Evolutionary conservation across 306 rosid genomes (phyloP).

Genomic region (Delonix regia): DNA sequence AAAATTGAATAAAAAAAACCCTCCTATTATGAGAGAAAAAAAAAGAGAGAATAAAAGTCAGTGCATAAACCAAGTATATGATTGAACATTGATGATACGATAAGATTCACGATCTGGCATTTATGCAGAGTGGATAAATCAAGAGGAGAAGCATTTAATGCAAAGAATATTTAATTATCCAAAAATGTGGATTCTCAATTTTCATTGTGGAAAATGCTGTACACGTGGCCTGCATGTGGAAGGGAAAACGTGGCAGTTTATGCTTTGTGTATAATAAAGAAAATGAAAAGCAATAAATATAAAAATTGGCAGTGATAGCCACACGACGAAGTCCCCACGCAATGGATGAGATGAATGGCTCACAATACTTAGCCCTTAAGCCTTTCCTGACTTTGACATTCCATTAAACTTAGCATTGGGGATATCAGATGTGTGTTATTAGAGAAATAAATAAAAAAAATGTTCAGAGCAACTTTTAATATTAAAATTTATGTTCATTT

Average conservation of each 20-base stretch:
- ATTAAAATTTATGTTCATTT: too few relatives aligned
- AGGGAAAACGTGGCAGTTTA: slow-evolving; percentile 44
- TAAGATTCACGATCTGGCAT: neutral
- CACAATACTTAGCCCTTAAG: slow-evolving; percentile 45
- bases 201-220: slow-evolving; percentile 26
- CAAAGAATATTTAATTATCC: neutral
- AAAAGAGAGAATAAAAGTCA: neutral
- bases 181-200: neutral
- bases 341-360: slow-evolving; percentile 7
- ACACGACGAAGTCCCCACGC: slow-evolving; percentile 34
- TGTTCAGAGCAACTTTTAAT: too few relatives aligned
- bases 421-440: too few relatives aligned
- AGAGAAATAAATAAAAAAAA: too few relatives aligned
- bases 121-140: neutral
- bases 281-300: neutral
- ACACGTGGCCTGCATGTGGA: slow-evolving; percentile 41
- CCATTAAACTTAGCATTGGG: too few relatives aligned
- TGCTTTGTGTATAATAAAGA: neutral
- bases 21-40: neutral
- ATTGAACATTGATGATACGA: neutral
- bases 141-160: neutral
- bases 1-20: too few relatives aligned
- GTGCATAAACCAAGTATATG: neutral
- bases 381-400: slow-evolving; percentile 36
- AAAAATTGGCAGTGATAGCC: neutral